Evolutionary conservation across 2,329 filamentous ascomycete species (phyloP).

Genomic region (Chrysoporthe deuterocubensis): DNA sequence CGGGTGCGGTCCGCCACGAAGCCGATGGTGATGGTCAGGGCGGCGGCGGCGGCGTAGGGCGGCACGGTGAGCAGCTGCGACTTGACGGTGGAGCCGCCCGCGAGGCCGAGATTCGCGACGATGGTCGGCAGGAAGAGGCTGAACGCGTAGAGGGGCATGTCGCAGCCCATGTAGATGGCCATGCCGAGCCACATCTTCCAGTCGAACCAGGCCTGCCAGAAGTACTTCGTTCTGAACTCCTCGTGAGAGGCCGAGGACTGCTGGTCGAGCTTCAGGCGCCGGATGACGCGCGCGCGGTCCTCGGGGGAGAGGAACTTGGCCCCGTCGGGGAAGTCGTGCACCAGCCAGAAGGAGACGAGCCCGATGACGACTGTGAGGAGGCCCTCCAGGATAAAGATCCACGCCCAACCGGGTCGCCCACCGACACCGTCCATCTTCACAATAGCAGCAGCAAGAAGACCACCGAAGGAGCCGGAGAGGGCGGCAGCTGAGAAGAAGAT

Average conservation of each 20-base stretch:
- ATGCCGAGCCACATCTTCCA: conserved; percentile 71
- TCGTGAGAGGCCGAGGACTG: conserved; percentile 72
- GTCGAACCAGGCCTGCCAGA: conserved; percentile 72
- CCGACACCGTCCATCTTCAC: conserved; percentile 66
- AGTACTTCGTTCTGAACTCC: conserved; percentile 70
- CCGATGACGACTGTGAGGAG: conserved; percentile 69
- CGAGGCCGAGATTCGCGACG: conserved; percentile 47
- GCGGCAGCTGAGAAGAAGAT: conserved; percentile 83
- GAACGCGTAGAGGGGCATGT: conserved; percentile 56
- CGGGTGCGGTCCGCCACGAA: conserved; percentile 77
- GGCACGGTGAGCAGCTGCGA: conserved; percentile 77
- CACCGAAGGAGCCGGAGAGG: conserved; percentile 74
- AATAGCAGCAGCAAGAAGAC: conserved; percentile 71
- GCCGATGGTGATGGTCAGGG: conserved; percentile 71
- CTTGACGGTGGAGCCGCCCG: conserved; percentile 38
- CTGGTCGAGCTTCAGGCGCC: conserved; percentile 68
- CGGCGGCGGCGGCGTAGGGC: conserved; percentile 72
- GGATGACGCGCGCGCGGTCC: conserved; percentile 70
- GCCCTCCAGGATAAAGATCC: conserved; percentile 71
- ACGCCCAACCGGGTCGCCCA: conserved; percentile 58
- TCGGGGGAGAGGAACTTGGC: conserved; percentile 69
- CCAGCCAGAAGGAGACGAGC: conserved; percentile 69
- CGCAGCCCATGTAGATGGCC: conserved; percentile 52
- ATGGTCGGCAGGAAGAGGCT: conserved; percentile 63
- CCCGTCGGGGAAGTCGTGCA: conserved; percentile 78